Base-by-base conservation (phyloP, 2,329 filamentous ascomycete species). In the Phaeomoniella chlamydospora region DNA sequence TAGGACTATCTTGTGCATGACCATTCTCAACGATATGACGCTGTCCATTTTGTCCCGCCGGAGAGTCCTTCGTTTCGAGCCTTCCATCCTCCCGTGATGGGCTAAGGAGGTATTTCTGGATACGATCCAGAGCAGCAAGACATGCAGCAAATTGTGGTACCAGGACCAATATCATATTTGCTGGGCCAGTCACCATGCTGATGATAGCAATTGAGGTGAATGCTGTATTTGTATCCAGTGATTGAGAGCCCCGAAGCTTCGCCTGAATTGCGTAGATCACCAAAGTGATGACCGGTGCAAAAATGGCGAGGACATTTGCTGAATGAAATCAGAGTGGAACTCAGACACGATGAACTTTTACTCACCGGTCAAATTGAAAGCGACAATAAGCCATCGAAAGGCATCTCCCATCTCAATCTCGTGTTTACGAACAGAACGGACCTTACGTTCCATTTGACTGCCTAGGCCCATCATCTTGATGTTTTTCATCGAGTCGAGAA, bases 381-480 rank as follows among this genome's bases (percentile, higher is more conserved):
- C 12, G 6, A 32, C 30, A 9, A 10, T 32, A 13, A 32, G 6
- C 30, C 30, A 32, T 26, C 22, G 22, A n/a, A 9, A 26, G 22
- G 6, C 9, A 6, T 26, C n/a, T 6, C n/a, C 6, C 9, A n/a
- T n/a, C 9, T 26, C 22, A n/a, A 26, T 6, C 22, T 26, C 22
- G 9, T 26, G 9, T n/a, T 9, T 26, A n/a, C 22, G 22, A 6
- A 26, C 9, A 9, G 22, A 6, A 6, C n/a, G 6, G 22, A 26
- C n/a, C n/a, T n/a, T 26, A n/a, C 9, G n/a, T 3, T 35, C 36
- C 2, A 50, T 16, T 12, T 47, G 46, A 5, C 52, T 43, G 11
- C 44, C 50, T 2, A 64, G 40, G 0, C 59, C 62, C 0, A 58
- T 52, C 9, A 62, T 51, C 36, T 62, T 64, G 35, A 64, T 46